Base-by-base conservation (phyloP, 768 basidiomycete species). In the Boletus pseudopeckii region DNA sequence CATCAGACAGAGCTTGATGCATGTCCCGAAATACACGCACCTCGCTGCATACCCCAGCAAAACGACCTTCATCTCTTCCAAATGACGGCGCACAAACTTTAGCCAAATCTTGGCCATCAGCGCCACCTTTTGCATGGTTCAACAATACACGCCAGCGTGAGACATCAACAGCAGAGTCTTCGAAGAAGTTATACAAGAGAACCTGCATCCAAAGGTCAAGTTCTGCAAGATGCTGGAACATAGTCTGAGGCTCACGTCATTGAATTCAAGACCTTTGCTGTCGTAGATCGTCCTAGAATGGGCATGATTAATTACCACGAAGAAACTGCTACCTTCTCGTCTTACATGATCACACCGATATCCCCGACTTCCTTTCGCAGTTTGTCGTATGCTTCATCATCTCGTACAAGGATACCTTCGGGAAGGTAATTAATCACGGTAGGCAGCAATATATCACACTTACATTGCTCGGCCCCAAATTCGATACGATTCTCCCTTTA, bases 111-210 rank as follows among this genome's bases (percentile, higher is more conserved):
- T 45, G 53, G 2, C 53, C 55, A 7, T 63, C 42, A 26, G 52
- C 48, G 22, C 55, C 47, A n/a, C 67, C 63, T 33, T 72, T 64
- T 0, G 75, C 49, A 1, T 66, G 72, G 46, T 81, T 80, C 5
- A 84, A 62, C 5, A 87, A 69, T 1, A 85, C 72, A 9, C 83
- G 73, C 87, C 87, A 89, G 44, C 82, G 82, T 0, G 79, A 67
- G 2, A 64, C 52, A 38, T 77, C 77, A 2, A 79, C 67, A 0
- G 62, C 58, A 0, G 88, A 90, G 57, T 86, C 84, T 24, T 80
- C 76, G 59, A 90, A 90, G 67, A 89, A 89, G 56, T 90, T 83
- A 60, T 84, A 89, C 11, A 90, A 61, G 4, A 90, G 72, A 5
- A 90, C 86, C 86, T 88, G 52, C 0, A 41, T 40, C 20, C 10